Base-by-base conservation (phyloP, 768 basidiomycete genomes). In the Leucogyrophana mollusca region DNA sequence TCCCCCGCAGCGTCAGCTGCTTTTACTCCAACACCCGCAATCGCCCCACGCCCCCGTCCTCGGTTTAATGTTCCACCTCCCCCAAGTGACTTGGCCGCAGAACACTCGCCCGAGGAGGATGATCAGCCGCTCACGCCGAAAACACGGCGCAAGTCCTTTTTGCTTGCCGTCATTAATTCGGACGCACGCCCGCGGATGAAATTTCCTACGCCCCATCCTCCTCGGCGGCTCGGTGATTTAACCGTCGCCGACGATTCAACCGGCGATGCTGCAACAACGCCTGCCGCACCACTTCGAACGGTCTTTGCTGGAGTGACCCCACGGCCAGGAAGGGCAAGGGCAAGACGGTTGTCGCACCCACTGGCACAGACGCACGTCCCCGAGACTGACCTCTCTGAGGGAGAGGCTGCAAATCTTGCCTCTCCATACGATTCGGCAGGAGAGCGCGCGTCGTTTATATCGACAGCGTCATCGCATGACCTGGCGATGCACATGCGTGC, bases 391-490 rank as follows among this genome's bases (percentile, higher is more conserved):
- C 61, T 56, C 18, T 72, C 73, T 6, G 66, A 64, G 18, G 68
- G 72, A n/a, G 55, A 56, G 34, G 54, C 46, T 16, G 57, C 62
- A 39, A 65, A 55, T 39, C 42, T 53, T 2, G 64, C 61, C 1
- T 68, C 65, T 2, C 65, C 76, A 8, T 77, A 76, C 45, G 82
- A 83, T 47, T 69, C 73, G 11, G 70, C 65, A 3, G 66, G 64
- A 9, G 85, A 84, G 49, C 73, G 78, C 33, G 79, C 73, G 0
- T 92, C 90, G 1, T 82, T 87, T 62, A 72, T 89, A 38, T 92
- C 90, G 3, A 90, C 87, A 1, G 80, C 87, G 1, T 92, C 90
- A 1, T 93, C 93, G 18, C 88, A 94, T 53, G 92, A 95, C 60
- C 72, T 95, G 34, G 90, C 90, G 2, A 82, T 84, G 4, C 83